Conservation (phyloP, 2,329 filamentous ascomycete species). For the Aspergillus awamori region DNA sequence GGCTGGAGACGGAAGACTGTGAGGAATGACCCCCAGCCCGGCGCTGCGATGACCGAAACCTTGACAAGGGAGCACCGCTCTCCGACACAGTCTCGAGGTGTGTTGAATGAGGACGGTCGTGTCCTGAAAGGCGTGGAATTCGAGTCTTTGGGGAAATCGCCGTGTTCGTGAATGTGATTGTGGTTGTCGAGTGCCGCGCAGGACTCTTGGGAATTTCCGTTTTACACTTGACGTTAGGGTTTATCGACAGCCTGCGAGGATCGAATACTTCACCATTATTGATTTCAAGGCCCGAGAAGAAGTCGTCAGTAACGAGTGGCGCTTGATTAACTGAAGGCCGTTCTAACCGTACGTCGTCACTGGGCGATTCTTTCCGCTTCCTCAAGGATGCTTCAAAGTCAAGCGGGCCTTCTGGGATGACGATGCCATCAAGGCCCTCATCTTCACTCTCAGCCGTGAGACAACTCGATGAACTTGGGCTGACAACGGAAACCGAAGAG, state of each 20-base stretch:
- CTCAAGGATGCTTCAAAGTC: slow-evolving; percentile 80
- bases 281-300: slow-evolving; percentile 83
- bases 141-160: slow-evolving; percentile 63
- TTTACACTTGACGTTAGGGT: slow-evolving; percentile 91
- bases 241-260: slow-evolving; percentile 76
- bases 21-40: slow-evolving; percentile 66
- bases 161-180: slow-evolving; percentile 89
- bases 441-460: slow-evolving; percentile 92
- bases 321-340: slow-evolving; percentile 22
- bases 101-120: slow-evolving; percentile 72
- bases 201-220: slow-evolving; percentile 70
- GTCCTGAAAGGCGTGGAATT: slow-evolving; percentile 74
- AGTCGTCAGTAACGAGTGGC: slow-evolving; percentile 64
- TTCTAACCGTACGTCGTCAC: slow-evolving; percentile 37
- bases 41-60: slow-evolving; percentile 66
- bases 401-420: slow-evolving; percentile 80
- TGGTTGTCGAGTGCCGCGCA: slow-evolving; percentile 71
- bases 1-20: slow-evolving; percentile 68
- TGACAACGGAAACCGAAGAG: slow-evolving; percentile 85
- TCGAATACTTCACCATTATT: slow-evolving; percentile 82
- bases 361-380: slow-evolving; percentile 62
- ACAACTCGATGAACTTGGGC: slow-evolving; percentile 88
- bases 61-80: slow-evolving; percentile 72
- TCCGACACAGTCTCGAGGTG: slow-evolving; percentile 88
- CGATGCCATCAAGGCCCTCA: slow-evolving; percentile 85